Base-by-base conservation (phyloP, 106 monocot genomes). In the Dendrobium nobile region DNA sequence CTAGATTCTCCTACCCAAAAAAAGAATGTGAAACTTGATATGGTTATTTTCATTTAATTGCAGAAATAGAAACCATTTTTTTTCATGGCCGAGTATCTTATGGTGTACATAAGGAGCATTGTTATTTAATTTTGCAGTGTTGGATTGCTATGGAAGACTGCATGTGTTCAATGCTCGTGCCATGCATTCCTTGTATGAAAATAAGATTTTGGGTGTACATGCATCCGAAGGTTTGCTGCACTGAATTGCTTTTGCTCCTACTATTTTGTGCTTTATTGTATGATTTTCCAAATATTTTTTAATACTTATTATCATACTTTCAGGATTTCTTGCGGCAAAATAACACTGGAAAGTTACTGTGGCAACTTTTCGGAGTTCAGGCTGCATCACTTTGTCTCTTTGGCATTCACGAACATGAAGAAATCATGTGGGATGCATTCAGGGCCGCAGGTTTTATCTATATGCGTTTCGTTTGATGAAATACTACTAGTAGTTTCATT, bases 61-160 rank as follows among this genome's bases (percentile, higher is more conserved):
- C 37, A 70, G 28, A 61, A 61, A 70, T 70, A 33, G 70, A 70
- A 70, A 33, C 70, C 28, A 67, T 28, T 19, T 26, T 67, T 5
- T 70, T 70, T 13, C 70, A 70, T 13, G 33, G 27, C 70, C 24
- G 3, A 31, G 70, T 70, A 70, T 70, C 37, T 70, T 70, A 70
- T 70, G 37, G 70, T 70, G 70, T 70, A 70, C 33, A 70, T 70
- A 37, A 37, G 26, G 19, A 40, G 19, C 58, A 74, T 59, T 47
- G 26, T 76, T 76, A 20, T 76, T 76, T 47, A 2, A 43, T 79
- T 55, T 74, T 96, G 67, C 83, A 98, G 98, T 98, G 98, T 73
- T 98, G 98, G 98, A 91, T 98, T 80, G 77, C 92, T 31, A 91
- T 79, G 84, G 98, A 98, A 92, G 98, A 98, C 83, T 98, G 98